phyloP scores from a whole-genome alignment of 83 land plant species.

The Diphasiastrum complanatum region DNA sequence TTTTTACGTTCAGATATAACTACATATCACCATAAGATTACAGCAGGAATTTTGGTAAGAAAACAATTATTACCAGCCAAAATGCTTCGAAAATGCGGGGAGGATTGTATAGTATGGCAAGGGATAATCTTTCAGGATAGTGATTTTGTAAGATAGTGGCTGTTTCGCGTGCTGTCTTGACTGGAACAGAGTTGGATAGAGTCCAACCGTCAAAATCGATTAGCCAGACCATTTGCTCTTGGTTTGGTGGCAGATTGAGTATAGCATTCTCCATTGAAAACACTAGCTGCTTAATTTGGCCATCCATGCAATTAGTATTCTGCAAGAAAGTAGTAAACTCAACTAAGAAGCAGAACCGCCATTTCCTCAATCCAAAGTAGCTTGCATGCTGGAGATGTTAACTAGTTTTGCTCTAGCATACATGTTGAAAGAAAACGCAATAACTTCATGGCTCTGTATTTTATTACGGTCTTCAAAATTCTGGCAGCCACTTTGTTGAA shows the following conservation, averaged over 20 bases:
- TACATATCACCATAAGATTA: background rate
- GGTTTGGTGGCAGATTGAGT: constrained; percentile 61
- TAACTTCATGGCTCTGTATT: background rate
- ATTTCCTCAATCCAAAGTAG: background rate
- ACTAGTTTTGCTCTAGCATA: background rate
- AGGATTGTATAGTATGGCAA: constrained; percentile 71
- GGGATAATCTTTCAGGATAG: constrained; percentile 72
- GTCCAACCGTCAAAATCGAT: constrained; percentile 82
- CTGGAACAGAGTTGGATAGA: constrained; percentile 42
- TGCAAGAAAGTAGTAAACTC: constrained; percentile 23
- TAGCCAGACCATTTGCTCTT: constrained; percentile 87
- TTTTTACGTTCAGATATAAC: background rate
- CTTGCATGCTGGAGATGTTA: background rate
- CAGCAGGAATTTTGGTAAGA: background rate
- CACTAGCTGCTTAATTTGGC: constrained; percentile 62
- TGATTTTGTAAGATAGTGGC: constrained; percentile 56
- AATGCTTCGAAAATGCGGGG: constrained; percentile 71
- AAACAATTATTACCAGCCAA: constrained; percentile 53
- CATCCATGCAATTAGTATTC: constrained; percentile 64
- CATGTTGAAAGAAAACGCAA: background rate
- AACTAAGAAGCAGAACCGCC: background rate
- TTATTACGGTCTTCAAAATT: background rate
- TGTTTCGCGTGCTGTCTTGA: constrained; percentile 62
- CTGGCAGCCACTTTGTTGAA: background rate
- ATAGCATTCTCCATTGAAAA: constrained; percentile 77